Percentiles rank a stretch among this genome's conserved stretches.
Conservation (phyloP, 148 eudicot genomes). For the Amaranthus cruentus region DNA sequence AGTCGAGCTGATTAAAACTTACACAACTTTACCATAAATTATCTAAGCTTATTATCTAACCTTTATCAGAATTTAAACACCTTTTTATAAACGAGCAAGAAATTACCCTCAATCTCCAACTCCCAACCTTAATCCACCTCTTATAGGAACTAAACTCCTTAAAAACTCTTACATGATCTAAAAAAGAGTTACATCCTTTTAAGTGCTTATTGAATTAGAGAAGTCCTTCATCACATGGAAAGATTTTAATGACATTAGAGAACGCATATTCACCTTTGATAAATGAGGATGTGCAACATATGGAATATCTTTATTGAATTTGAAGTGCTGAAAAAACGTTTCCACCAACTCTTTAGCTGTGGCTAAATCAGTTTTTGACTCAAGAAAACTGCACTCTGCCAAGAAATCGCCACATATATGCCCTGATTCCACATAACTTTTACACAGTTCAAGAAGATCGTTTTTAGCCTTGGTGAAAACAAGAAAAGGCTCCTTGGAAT, state of each 20-base stretch:
- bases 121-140: too few species aligned
- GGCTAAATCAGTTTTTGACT: constrained; percentile 49
- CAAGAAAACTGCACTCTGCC: constrained; percentile 51
- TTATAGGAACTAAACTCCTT: too few species aligned
- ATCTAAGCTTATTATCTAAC: too few species aligned
- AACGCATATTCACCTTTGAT: constrained; percentile 52
- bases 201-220: too few species aligned
- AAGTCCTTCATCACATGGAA: not conserved
- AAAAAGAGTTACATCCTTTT: too few species aligned
- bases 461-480: constrained; percentile 49
- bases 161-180: too few species aligned
- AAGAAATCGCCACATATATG: constrained; percentile 33
- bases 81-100: too few species aligned
- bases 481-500: constrained; percentile 33
- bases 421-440: constrained; percentile 36
- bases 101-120: too few species aligned
- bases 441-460: constrained; percentile 51
- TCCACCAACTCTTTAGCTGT: constrained; percentile 70
- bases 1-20: too few species aligned
- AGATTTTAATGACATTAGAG: not conserved
- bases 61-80: too few species aligned
- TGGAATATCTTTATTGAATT: constrained; percentile 30
- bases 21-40: too few species aligned
- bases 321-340: constrained; percentile 42
- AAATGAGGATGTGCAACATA: constrained; percentile 39